These are phyloP conservation scores for Ustilago hordei DNA, from an alignment of 1,284 basidiomycete genomes.

Conservation along the genomic window DNA sequence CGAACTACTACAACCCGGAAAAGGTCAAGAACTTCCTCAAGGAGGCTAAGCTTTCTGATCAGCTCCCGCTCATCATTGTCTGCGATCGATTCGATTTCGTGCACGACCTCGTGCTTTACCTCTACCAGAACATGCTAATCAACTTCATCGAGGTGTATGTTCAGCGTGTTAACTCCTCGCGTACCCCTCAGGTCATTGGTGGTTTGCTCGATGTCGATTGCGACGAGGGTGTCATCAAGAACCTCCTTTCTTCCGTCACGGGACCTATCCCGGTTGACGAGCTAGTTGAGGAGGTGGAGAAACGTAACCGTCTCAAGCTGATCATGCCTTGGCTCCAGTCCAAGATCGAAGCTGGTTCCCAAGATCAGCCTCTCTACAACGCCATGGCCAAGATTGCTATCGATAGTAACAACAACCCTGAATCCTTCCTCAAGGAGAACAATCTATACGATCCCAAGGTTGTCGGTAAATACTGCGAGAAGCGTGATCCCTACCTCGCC, in stretches of 20 bases:
- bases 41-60: conserved; percentile 95
- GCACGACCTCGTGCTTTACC: conserved; percentile 97
- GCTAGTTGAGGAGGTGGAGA: conserved; percentile 82
- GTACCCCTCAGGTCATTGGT: conserved; percentile 98
- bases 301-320: conserved; percentile 91
- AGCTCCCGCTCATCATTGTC: conserved; percentile 98
- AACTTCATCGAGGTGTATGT: conserved; percentile 99
- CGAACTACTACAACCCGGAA: conserved; percentile 97
- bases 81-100: conserved; percentile 99
- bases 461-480: conserved; percentile 99
- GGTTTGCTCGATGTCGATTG: conserved; percentile 98
- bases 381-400: conserved; percentile 98
- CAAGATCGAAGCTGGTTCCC: conserved; percentile 89
- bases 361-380: conserved; percentile 93
- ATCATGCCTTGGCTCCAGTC: conserved; percentile 97
- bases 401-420: conserved; percentile 98
- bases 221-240: conserved; percentile 93
- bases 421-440: conserved; percentile 97
- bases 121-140: conserved; percentile 96
- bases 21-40: conserved; percentile 99
- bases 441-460: conserved; percentile 95
- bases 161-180: conserved; percentile 94
- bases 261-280: conserved; percentile 93
- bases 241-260: conserved; percentile 89
- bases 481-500: conserved; percentile 96